Evolutionary conservation across 1,139 yeast genomes (phyloP).

Genomic region (Debaryomyces psychrophilus): DNA sequence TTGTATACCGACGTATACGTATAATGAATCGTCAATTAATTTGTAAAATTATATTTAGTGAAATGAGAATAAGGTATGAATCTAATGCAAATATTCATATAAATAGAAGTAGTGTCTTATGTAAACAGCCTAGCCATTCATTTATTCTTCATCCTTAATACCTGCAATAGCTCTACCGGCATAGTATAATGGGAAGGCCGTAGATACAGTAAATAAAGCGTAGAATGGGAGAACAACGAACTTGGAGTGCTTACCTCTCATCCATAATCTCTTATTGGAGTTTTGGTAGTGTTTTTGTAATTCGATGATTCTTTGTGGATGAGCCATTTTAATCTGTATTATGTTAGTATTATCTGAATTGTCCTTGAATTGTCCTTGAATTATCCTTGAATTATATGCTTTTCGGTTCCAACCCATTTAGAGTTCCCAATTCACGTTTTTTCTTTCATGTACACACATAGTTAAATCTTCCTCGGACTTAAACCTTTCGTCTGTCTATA

Average conservation of each 20-base stretch:
- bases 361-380: slow-evolving; percentile 29
- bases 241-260: slow-evolving; percentile 76
- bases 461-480: no score
- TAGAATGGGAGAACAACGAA: slow-evolving; percentile 85
- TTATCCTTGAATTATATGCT: not conserved
- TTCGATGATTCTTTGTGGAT: slow-evolving; percentile 67
- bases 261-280: slow-evolving; percentile 74
- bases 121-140: not conserved
- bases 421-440: not conserved
- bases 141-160: slow-evolving; percentile 54
- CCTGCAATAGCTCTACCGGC: slow-evolving; percentile 78
- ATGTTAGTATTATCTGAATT: slow-evolving; percentile 18
- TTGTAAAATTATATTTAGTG: slow-evolving; percentile 2
- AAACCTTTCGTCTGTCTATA: not conserved
- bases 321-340: slow-evolving; percentile 14
- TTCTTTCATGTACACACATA: not conserved
- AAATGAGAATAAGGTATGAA: slow-evolving; percentile 8
- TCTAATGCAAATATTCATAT: slow-evolving; percentile 7
- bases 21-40: not conserved
- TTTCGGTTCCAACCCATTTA: not conserved
- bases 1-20: not conserved
- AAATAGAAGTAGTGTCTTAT: slow-evolving; percentile 2
- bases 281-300: slow-evolving; percentile 76
- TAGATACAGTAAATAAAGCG: slow-evolving; percentile 77
- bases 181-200: slow-evolving; percentile 72